Evolutionary conservation across 208 protist genomes (phyloP), one percentile per base, ranked within the genome.

Genomic region (Trypanosomatidae sp.): DNA sequence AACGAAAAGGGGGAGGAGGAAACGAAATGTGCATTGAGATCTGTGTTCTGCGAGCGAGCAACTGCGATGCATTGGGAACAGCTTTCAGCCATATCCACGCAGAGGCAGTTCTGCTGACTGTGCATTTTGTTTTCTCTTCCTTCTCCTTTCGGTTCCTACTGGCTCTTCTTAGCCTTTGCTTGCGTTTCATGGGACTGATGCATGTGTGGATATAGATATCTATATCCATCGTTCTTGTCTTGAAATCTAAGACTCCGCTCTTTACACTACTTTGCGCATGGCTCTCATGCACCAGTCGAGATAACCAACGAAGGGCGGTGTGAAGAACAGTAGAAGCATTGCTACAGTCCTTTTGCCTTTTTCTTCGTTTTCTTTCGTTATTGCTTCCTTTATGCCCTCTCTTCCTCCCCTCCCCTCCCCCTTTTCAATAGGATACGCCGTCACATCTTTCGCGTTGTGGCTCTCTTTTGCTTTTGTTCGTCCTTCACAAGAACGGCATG

Each of bases 321-420:
- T 43, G 58, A 53, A 65, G 7, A 56, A 60, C 5, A 39, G 28
- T 19, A 71, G 22, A 25, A 59, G 13, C 44, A 59, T 44, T 44
- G 59, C 49, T 22, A 15, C 69, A 53, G 15, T 46, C 4, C 55
- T 70, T 66, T 76, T 70, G 46, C 28, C 15, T 66, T 62, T 76
- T 72, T 79, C 80, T 62, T 62, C 22, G 47, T 70, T 71, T 70
- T 72, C 68, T 62, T 66, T 69, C 70, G 62, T 66, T 66, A 66
- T 53, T 73, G 10, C 46, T 47, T 8, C 9, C 10, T 49, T 30
- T 59, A 59, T 71, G 66, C 46, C 58, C 49, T 59, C 41, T 53
- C 36, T 62, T 62, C 56, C 36, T 30, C n/a, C 56, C 56, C 56
- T 62, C 13, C 36, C 47, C 36, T 74, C 30, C 50, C n/a, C 50